Conservation (phyloP, 495 filamentous ascomycete genomes). For the Aspergillus haitiensis region DNA sequence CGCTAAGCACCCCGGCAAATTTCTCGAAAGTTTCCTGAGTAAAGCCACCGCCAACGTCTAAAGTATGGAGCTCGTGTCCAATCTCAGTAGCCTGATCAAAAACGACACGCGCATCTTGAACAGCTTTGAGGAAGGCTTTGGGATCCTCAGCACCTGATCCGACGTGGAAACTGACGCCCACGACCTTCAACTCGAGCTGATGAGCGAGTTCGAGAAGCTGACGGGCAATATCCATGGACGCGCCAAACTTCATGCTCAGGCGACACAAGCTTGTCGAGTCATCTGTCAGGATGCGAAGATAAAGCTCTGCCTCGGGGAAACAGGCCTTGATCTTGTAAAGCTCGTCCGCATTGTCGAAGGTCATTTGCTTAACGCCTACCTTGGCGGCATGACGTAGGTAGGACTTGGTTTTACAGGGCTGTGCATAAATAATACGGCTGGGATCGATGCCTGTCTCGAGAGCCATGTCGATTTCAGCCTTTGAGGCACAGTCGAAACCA, state of each 20-base stretch:
- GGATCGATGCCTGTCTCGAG: constrained; percentile 82
- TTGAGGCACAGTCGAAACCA: constrained; percentile 98
- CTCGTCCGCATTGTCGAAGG: constrained; percentile 97
- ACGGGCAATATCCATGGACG: constrained; percentile 76
- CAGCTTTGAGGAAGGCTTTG: constrained; percentile 80
- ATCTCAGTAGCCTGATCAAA: constrained; percentile 82
- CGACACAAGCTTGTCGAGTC: constrained; percentile 92
- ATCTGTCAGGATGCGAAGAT: constrained; percentile 91
- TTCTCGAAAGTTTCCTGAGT: constrained; percentile 82
- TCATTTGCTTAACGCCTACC: constrained; percentile 94
- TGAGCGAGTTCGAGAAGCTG: constrained; percentile 78
- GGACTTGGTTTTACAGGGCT: constrained; percentile 98
- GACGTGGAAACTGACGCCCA: constrained; percentile 97
- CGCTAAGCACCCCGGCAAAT: constrained; percentile 78
- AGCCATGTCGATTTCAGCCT: constrained; percentile 91
- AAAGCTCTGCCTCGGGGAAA: constrained; percentile 85
- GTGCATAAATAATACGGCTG: constrained; percentile 94
- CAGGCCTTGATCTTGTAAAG: constrained; percentile 94
- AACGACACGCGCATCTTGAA: constrained; percentile 81
- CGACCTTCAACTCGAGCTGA: constrained; percentile 88
- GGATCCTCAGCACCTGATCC: constrained; percentile 94
- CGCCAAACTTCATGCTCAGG: constrained; percentile 95
- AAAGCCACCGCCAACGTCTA: constrained; percentile 96
- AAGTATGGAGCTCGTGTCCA: constrained; percentile 77
- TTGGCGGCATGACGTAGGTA: constrained; percentile 86